A percentile compares a stretch with the other conserved stretches of the same genome.
Conservation (phyloP, 2,329 filamentous ascomycete species). For the Neurospora crassa region DNA sequence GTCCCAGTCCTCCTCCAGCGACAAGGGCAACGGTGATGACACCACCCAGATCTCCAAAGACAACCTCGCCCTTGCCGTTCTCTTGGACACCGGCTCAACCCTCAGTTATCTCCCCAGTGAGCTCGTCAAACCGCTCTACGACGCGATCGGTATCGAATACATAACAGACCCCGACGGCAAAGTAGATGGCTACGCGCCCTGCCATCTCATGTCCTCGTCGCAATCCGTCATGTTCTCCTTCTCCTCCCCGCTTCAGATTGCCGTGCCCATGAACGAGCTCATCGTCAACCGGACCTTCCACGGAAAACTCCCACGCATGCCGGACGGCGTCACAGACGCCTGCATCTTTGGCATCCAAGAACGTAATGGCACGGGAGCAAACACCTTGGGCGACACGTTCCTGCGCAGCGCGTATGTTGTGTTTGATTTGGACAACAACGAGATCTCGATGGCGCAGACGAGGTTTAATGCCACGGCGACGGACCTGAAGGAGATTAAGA, state of each 20-base stretch:
- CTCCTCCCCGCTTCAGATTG: slow-evolving; percentile 37
- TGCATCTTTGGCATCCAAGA: slow-evolving; percentile 62
- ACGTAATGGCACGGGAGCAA: slow-evolving; percentile 38
- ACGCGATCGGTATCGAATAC: slow-evolving; percentile 40
- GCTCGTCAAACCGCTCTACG: slow-evolving; percentile 45
- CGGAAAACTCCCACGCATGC: slow-evolving; percentile 40
- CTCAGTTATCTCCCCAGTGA: slow-evolving; percentile 56
- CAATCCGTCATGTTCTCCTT: slow-evolving; percentile 45
- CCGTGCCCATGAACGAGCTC: slow-evolving; percentile 49
- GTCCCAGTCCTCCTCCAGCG: background rate
- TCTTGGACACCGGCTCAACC: slow-evolving; percentile 63
- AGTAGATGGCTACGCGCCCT: slow-evolving; percentile 54
- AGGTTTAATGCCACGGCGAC: slow-evolving; percentile 46
- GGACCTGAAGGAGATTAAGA: slow-evolving; percentile 45
- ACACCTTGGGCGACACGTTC: slow-evolving; percentile 65
- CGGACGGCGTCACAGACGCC: slow-evolving; percentile 38
- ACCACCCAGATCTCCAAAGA: background rate
- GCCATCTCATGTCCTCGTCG: slow-evolving; percentile 35
- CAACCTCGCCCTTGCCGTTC: slow-evolving; percentile 46
- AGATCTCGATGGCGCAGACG: slow-evolving; percentile 61
- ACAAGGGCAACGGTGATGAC: slow-evolving; percentile 32
- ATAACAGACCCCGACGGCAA: slow-evolving; percentile 37
- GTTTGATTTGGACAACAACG: slow-evolving; percentile 62
- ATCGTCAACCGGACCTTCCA: slow-evolving; percentile 41
- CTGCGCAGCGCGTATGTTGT: slow-evolving; percentile 67